These are phyloP conservation scores for Musa beccarii DNA, from an alignment of 176 grass and related monocot genomes.

Conservation along the genomic window DNA sequence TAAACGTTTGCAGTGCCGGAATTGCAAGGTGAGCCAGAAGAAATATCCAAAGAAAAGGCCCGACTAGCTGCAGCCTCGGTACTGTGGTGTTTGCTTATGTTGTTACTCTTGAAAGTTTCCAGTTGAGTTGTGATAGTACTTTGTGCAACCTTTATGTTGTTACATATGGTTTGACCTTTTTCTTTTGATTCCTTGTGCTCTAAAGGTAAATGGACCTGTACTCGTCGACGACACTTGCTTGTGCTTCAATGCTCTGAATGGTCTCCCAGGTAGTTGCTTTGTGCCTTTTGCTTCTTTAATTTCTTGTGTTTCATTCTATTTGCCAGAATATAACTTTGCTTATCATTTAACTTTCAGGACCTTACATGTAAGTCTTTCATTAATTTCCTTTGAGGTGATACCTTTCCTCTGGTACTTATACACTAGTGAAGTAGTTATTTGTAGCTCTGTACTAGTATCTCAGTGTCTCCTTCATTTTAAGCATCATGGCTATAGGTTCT, in stretches of 20 bases:
- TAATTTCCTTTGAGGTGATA: neutral
- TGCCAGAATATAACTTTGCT: conserved; percentile 7
- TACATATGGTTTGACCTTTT: neutral
- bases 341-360: conserved; percentile 43
- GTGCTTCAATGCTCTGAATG: conserved; percentile 95
- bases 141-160: neutral
- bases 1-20: conserved; percentile 60
- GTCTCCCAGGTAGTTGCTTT: conserved; percentile 65
- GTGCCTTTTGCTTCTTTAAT: conserved; percentile 1
- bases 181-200: conserved; percentile 13
- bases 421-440: neutral
- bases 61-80: conserved; percentile 73
- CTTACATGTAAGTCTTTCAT: conserved; percentile 82
- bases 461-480: neutral
- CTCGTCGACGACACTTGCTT: conserved; percentile 95
- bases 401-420: neutral
- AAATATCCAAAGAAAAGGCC: conserved; percentile 97
- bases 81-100: conserved; percentile 9
- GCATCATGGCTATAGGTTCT: conserved; percentile 1
- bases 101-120: neutral
- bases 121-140: neutral
- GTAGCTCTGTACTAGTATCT: neutral
- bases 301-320: conserved; percentile 18
- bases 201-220: conserved; percentile 78
- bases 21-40: conserved; percentile 89